Base-by-base conservation (phyloP, 345 rosid species). In the Abelmoschus esculentus region DNA sequence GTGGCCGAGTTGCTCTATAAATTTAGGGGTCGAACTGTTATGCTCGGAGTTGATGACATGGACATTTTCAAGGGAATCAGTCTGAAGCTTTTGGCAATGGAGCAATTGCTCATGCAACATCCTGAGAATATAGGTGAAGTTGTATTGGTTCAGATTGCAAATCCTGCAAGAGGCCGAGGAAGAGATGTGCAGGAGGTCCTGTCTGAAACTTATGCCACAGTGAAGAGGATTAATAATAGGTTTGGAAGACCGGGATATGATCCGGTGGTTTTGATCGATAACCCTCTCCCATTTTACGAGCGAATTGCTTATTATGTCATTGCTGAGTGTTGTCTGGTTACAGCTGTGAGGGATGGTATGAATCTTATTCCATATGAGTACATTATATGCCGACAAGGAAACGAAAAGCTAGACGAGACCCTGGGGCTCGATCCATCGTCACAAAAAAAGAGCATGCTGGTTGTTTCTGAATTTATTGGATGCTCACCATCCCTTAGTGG, bases 161-260 rank as follows among this genome's bases (percentile, higher is more conserved):
- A 93, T 75, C 98, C 98, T 0, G 98, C 96, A 14, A 87, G 98
- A 82, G 95, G 96, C 17, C 86, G 96, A 52, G 98, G 98, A 53
- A 91, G 77, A 79, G 95, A 89, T 11, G 96, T 93, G 32, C 87
- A 84, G 31, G 97, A 91, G 79, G 90, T 91, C 63, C 89, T 75
- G n/a, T 73, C 81, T 66, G 98, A 93, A 78, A 91, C 95, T 31
- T 75, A 79, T 61, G 90, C 88, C 4, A 82, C 87, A 0, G 93
- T 89, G 74, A 78, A 80, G 69, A 80, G 92, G 77, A 91, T 93
- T 70, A 93, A 93, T 61, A 78, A 84, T 68, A 76, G 68, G 38
- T 93, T 91, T 79, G 98, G 98, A 68, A 82, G 83, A 31, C 85
- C 87, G 7, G 93, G 96, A 26, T 93, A 93, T 76, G 66, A 77